Base-by-base conservation (phyloP, 176 grass and related monocot genomes). In the Melocanna baccifera region DNA sequence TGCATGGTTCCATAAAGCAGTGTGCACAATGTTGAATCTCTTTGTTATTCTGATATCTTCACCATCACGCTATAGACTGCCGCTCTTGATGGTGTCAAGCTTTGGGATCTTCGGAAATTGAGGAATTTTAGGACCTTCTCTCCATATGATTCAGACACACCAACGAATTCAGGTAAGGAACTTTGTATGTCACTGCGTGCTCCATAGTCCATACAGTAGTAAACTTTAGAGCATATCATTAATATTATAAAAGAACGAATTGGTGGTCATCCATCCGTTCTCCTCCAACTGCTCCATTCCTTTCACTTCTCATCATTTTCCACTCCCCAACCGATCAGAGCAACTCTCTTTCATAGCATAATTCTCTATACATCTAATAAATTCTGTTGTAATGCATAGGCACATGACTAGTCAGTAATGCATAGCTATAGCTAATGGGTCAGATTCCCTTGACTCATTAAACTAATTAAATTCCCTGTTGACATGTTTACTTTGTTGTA, bases 91-190 rank as follows among this genome's bases (percentile, higher is more conserved):
- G 97, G 97, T 69, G 97, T 99, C 47, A 99, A 95, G 86, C 93
- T 99, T 87, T 99, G 97, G 97, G 97, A 99, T 94, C 93, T 99
- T 83, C 88, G 97, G 47, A 99, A 99, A 77, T 86, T 99, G 53
- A 99, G 86, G 83, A 99, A 99, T 66, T 99, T 99, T 57, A 96
- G 97, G 89, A 92, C 93, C 16, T 96, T 99, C 68, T 85, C 93
- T 77, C 97, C 90, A 11, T 99, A 99, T 88, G 93, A 99, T 86
- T 69, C 91, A 39, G 83, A 94, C 32, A 96, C 88, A 16, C 93
- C 97, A 41, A 99, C 97, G 67, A 99, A 99, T 88, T 87, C 91
- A 67, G 93, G 97, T 99, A 88, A 69, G 70, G 80, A 82, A 20
- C 46, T 67, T 45, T 75, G 41, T 47, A 39, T 11, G 30, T 40